Conservation (phyloP, 2,329 filamentous ascomycete genomes). For the Aspergillus caelatus region DNA sequence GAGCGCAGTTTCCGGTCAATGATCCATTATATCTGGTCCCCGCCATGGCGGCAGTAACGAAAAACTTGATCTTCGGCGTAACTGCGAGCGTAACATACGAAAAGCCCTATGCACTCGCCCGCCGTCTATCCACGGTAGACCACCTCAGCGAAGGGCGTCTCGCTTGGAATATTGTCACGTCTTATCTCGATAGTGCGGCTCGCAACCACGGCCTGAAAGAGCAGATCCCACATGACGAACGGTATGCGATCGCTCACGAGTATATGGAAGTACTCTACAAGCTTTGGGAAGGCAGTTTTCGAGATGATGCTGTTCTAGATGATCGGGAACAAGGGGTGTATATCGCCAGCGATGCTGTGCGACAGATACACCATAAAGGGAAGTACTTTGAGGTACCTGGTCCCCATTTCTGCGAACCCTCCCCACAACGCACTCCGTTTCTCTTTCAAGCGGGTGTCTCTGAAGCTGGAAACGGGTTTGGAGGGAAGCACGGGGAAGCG, state of each 20-base stretch:
- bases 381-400: slow-evolving; percentile 40
- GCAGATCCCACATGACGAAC: slow-evolving; percentile 48
- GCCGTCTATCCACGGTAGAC: slow-evolving; percentile 55
- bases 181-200: slow-evolving; percentile 46
- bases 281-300: slow-evolving; percentile 56
- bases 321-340: slow-evolving; percentile 18
- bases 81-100: slow-evolving; percentile 57
- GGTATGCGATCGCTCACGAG: slow-evolving; percentile 50
- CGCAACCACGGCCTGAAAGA: slow-evolving; percentile 42
- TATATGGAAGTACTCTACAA: slow-evolving; percentile 46
- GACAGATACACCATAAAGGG: slow-evolving; percentile 32
- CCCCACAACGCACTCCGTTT: slow-evolving; percentile 26
- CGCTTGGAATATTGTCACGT: slow-evolving; percentile 54
- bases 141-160: slow-evolving; percentile 53
- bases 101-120: slow-evolving; percentile 54
- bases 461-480: slow-evolving; percentile 44
- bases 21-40: slow-evolving; percentile 40
- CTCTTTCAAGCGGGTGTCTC: slow-evolving; percentile 49
- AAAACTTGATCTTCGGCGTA: slow-evolving; percentile 50
- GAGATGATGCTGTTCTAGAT: slow-evolving; percentile 33
- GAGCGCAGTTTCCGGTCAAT: slow-evolving; percentile 41
- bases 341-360: slow-evolving; percentile 20
- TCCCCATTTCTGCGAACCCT: slow-evolving; percentile 43
- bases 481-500: slow-evolving; percentile 41
- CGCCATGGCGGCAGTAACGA: slow-evolving; percentile 48